These are phyloP conservation scores for Glycine tomentella DNA, from an alignment of 306 rosid genomes.

Conservation along the genomic window DNA sequence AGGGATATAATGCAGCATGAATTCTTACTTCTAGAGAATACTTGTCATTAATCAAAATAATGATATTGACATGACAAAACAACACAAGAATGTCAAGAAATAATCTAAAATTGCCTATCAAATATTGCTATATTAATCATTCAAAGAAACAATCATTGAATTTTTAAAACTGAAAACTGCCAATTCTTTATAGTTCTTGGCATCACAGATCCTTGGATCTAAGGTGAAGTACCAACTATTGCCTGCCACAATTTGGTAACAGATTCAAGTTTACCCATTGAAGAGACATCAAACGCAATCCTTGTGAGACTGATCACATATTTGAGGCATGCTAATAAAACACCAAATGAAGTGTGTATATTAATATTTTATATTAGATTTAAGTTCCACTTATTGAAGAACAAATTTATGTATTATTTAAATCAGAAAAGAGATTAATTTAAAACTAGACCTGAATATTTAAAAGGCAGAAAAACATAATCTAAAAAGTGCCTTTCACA, in stretches of 20 bases:
- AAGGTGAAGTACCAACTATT: neutral
- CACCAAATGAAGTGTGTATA: neutral
- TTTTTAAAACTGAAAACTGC: neutral
- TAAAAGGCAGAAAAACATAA: neutral
- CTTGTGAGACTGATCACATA: neutral
- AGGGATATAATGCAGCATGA: neutral
- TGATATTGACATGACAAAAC: neutral
- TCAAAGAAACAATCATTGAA: neutral
- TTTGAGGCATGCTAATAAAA: neutral
- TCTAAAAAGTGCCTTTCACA: neutral
- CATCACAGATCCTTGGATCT: neutral
- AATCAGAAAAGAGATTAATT: neutral
- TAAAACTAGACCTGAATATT: neutral
- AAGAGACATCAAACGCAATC: slow-evolving; percentile 15
- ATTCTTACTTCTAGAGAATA: neutral
- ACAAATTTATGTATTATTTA: neutral
- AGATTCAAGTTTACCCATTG: neutral
- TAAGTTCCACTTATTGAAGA: neutral
- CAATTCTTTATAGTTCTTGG: neutral
- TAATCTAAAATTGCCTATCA: neutral
- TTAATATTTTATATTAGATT: neutral
- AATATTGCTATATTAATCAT: neutral
- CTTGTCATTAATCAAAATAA: neutral
- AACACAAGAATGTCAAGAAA: neutral
- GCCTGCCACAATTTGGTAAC: neutral